phyloP scores from a whole-genome alignment of 2,329 filamentous ascomycete genomes.

The Talaromyces albobiverticillius region DNA sequence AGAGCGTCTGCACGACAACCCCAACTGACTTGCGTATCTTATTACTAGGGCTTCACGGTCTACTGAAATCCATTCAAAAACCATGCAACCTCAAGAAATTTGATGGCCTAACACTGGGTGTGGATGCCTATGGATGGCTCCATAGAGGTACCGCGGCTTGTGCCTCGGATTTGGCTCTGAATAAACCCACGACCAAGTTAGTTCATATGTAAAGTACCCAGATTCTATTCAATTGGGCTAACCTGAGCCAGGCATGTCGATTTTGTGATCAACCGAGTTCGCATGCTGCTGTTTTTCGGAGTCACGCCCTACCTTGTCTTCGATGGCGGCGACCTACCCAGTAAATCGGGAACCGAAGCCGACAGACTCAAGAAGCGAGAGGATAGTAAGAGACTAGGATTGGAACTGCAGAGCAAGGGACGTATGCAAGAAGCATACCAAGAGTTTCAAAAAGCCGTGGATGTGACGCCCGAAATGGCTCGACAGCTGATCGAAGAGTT shows the following conservation, averaged over 20 bases:
- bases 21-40: slow-evolving; percentile 4
- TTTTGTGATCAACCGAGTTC: slow-evolving; percentile 83
- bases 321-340: slow-evolving; percentile 91
- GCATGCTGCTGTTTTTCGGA: slow-evolving; percentile 91
- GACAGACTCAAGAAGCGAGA: slow-evolving; percentile 72
- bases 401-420: slow-evolving; percentile 78
- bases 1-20: slow-evolving; percentile 12
- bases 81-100: slow-evolving; percentile 84
- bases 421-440: slow-evolving; percentile 75
- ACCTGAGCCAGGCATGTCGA: slow-evolving; percentile 69
- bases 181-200: slow-evolving; percentile 82
- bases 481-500: slow-evolving; percentile 86
- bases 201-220: slow-evolving; percentile 24
- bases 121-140: slow-evolving; percentile 97
- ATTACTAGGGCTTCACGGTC: slow-evolving; percentile 70
- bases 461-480: slow-evolving; percentile 96
- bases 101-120: slow-evolving; percentile 81
- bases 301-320: slow-evolving; percentile 95
- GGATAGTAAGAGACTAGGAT: slow-evolving; percentile 70
- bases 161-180: slow-evolving; percentile 84
- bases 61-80: slow-evolving; percentile 95
- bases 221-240: slow-evolving; percentile 14
- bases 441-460: slow-evolving; percentile 91
- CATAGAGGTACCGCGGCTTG: slow-evolving; percentile 89
- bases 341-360: slow-evolving; percentile 83